Evolutionary conservation across 78 protist genomes (phyloP), one percentile per base, ranked within the genome.

Genomic region (Monosiga brevicollis): DNA sequence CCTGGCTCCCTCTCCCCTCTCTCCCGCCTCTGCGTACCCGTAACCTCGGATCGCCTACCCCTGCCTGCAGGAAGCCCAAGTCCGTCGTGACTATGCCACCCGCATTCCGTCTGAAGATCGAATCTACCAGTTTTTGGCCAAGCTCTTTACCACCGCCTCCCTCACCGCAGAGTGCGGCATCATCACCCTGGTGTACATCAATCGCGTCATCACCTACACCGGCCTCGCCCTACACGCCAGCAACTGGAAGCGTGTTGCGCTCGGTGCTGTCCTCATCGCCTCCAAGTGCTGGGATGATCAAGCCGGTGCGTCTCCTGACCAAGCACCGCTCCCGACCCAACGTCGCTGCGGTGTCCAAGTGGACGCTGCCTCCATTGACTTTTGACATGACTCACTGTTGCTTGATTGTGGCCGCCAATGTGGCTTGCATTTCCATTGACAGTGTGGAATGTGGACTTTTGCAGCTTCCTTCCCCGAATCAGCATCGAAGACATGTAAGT

Each of bases 201-300:
- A 90, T 41, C 80, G 93, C 55, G 78, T 90, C 36, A 84, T 90
- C 36, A 54, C 81, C 38, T 79, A 73, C 80, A 41, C 90, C 24
- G 85, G 86, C 35, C 70, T 87, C 23, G 84, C 87, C 23, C 29
- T 91, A 15, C 81, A 77, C 80, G 43, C 90, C 36, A 38, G 76
- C 32, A 87, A 71, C 37, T 91, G 94, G 94, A 86, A 87, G 83
- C 73, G 81, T 1, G 41, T 84, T 11, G 26, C 20, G 41, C 78
- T 84, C 23, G 82, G 83, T 29, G 71, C 87, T 1, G 34, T 88
- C 10, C 76, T 91, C 40, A 80, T 91, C 25, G 94, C 94, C 2
- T 88, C 90, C 15, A 91, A 91, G 80, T 90, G 86, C 40, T 88
- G 91, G 94, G 94, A 91, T 24, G 94, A 91, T 74, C 92, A 87